Percentiles rank a stretch among this genome's conserved stretches.
Evolutionary conservation across 2,329 filamentous ascomycete genomes (phyloP).

Genomic region (Xylaria digitata): DNA sequence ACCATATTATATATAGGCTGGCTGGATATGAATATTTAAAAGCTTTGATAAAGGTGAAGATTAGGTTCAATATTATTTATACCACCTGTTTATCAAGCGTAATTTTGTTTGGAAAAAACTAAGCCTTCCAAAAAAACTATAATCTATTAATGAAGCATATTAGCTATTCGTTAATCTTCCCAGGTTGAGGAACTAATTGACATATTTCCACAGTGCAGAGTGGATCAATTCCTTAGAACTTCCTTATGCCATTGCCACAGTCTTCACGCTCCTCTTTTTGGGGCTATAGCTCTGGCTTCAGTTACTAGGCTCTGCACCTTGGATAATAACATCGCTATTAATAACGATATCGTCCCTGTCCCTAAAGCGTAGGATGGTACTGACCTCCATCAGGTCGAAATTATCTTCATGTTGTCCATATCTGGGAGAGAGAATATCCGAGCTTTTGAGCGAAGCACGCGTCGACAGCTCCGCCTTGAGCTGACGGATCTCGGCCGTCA

Average conservation of each 20-base stretch:
- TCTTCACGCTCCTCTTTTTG: not conserved
- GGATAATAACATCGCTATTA: conserved; percentile 58
- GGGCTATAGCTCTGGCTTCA: not conserved
- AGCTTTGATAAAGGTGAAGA: too few species aligned
- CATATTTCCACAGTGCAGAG: not conserved
- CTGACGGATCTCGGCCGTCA: conserved; percentile 56
- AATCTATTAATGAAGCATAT: conserved; percentile 22
- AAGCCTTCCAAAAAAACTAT: conserved; percentile 1
- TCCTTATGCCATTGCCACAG: not conserved
- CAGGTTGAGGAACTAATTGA: not conserved
- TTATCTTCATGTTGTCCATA: conserved; percentile 50
- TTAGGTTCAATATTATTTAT: too few species aligned
- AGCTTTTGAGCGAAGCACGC: conserved; percentile 34
- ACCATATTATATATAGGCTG: too few species aligned
- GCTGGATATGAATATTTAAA: too few species aligned
- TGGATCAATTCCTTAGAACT: not conserved
- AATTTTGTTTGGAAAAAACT: not conserved
- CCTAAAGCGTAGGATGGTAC: conserved; percentile 63
- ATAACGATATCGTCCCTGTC: conserved; percentile 64
- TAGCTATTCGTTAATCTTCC: not conserved
- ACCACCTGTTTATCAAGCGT: not conserved
- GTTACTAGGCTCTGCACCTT: conserved; percentile 27
- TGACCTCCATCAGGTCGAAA: conserved; percentile 60
- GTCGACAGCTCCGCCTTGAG: conserved; percentile 55
- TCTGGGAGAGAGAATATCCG: conserved; percentile 38